phyloP scores from a whole-genome alignment of 1,139 yeast genomes.

The Protomyces macrosporus region DNA sequence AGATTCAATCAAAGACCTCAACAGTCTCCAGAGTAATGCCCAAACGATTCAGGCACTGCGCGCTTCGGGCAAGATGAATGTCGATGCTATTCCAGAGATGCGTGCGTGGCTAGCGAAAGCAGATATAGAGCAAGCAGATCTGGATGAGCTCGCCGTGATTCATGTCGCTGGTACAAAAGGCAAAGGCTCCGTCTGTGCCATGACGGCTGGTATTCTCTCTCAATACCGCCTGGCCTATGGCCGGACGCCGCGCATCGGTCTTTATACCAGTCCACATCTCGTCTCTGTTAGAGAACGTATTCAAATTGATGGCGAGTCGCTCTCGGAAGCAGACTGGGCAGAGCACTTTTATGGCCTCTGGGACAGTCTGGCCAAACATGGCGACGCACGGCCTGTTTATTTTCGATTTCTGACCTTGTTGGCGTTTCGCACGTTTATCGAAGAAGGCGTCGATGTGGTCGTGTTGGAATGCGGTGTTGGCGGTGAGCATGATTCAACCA shows the following conservation, averaged over 20 bases:
- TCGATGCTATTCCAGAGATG: conserved; percentile 77
- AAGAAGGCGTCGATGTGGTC: conserved; percentile 86
- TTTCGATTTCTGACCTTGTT: conserved; percentile 83
- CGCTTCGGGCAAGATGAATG: conserved; percentile 66
- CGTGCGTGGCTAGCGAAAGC: conserved; percentile 82
- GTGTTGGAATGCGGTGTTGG: conserved; percentile 98
- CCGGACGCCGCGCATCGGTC: conserved; percentile 55
- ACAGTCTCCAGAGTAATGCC: conserved; percentile 83
- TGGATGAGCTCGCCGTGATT: conserved; percentile 67
- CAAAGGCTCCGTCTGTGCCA: conserved; percentile 96
- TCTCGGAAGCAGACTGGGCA: conserved; percentile 58
- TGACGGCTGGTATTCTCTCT: conserved; percentile 69
- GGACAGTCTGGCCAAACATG: conserved; percentile 64
- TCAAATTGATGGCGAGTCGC: conserved; percentile 79
- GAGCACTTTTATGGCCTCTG: conserved; percentile 90
- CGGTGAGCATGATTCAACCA: conserved; percentile 93
- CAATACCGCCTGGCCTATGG: conserved; percentile 43
- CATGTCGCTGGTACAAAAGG: conserved; percentile 99
- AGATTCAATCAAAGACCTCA: conserved; percentile 80
- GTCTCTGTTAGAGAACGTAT: conserved; percentile 90
- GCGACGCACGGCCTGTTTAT: conserved; percentile 71
- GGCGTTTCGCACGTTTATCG: conserved; percentile 82
- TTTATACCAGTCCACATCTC: conserved; percentile 92
- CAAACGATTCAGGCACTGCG: conserved; percentile 81
- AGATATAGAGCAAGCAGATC: conserved; percentile 66